Percentiles rank a stretch among this genome's conserved stretches.
Evolutionary conservation across 2,329 filamentous ascomycete genomes (phyloP).

Genomic region (Trichoderma simmonsii): DNA sequence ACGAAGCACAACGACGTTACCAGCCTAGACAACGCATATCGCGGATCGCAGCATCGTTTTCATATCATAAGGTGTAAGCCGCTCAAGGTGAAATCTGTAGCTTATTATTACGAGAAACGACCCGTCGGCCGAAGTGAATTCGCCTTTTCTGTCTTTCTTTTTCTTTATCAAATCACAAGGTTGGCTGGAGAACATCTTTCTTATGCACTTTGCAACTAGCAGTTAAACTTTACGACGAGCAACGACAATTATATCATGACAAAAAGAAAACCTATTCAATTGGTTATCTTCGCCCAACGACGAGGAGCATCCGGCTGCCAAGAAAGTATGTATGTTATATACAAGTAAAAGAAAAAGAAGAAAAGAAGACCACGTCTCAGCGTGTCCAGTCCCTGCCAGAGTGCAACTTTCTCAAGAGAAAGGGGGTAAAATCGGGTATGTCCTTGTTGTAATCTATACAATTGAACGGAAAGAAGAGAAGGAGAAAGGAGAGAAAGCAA

Average conservation of each 20-base stretch:
- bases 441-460: conserved; percentile 20
- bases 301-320: conserved; percentile 6
- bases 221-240: not conserved
- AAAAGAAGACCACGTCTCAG: not conserved
- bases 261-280: not conserved
- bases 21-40: not conserved
- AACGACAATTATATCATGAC: not conserved
- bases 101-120: not conserved
- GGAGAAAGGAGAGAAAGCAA: not conserved
- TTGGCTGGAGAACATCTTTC: not conserved
- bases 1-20: not conserved
- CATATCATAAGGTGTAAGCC: not conserved
- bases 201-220: not conserved
- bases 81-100: not conserved
- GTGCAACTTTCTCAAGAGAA: not conserved
- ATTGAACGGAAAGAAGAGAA: conserved; percentile 4
- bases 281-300: not conserved
- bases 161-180: not conserved
- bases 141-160: not conserved
- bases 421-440: not conserved
- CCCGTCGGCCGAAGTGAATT: not conserved
- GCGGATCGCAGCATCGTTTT: not conserved
- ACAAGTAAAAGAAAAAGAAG: not conserved
- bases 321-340: conserved; percentile 7
- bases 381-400: not conserved